Conservation (phyloP, 2,329 filamentous ascomycete genomes). For the Botrytis deweyae region DNA sequence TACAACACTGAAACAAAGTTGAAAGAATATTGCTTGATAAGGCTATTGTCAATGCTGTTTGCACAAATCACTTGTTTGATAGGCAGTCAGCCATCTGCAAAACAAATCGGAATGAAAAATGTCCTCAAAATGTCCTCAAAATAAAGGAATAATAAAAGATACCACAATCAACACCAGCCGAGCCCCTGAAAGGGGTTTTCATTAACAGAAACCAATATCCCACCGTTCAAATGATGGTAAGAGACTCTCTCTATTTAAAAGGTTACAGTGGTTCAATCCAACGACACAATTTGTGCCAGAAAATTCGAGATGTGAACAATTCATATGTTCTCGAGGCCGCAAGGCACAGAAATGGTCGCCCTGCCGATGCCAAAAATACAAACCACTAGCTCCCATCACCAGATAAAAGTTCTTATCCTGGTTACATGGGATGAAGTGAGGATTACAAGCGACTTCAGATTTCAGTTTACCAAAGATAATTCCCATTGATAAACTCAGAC, state of each 20-base stretch:
- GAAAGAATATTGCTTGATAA: too few species aligned
- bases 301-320: not conserved
- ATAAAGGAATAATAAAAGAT: not conserved
- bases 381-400: not conserved
- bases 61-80: too few species aligned
- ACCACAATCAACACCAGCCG: not conserved
- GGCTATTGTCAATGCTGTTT: too few species aligned
- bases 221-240: not conserved
- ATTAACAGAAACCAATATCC: not conserved
- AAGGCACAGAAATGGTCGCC: not conserved
- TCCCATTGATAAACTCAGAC: not conserved
- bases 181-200: not conserved
- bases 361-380: not conserved
- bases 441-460: not conserved
- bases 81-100: not conserved
- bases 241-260: fast-evolving
- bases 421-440: not conserved
- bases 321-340: not conserved
- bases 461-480: not conserved
- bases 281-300: not conserved
- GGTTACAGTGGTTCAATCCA: not conserved
- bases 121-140: too few species aligned
- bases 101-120: too few species aligned
- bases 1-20: too few species aligned
- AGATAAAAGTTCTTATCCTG: not conserved